Evolutionary conservation across 2,329 filamentous ascomycete genomes (phyloP).

Genomic region (Sarocladium brachiariae): DNA sequence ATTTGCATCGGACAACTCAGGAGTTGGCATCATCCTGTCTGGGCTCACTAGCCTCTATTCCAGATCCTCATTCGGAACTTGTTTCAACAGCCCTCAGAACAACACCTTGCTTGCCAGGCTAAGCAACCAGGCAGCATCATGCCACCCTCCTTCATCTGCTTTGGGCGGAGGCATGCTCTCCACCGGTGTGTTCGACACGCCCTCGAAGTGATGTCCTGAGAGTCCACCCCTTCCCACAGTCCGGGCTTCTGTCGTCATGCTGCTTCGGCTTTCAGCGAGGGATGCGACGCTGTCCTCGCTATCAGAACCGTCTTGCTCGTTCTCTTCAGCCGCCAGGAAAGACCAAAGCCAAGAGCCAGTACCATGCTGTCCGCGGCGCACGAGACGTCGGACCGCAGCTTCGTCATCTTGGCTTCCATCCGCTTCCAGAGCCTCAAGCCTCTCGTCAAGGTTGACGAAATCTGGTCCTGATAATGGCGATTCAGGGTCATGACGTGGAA

Average conservation of each 20-base stretch:
- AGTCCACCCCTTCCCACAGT: constrained; percentile 23
- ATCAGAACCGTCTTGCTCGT: constrained; percentile 38
- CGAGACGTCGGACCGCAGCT: constrained; percentile 48
- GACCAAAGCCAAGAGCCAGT: constrained; percentile 57
- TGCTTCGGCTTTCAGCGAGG: background rate
- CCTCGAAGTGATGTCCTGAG: constrained; percentile 32
- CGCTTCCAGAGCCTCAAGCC: constrained; percentile 46
- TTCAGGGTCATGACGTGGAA: constrained; percentile 26
- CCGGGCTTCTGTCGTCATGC: background rate
- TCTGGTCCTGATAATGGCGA: constrained; percentile 43
- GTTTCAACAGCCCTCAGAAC: constrained; percentile 30
- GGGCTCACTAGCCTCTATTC: background rate
- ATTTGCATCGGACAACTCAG: no score
- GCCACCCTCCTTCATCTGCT: constrained; percentile 54
- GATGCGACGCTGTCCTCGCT: constrained; percentile 20
- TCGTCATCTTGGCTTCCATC: constrained; percentile 51
- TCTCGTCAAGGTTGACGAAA: constrained; percentile 56
- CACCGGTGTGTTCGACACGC: constrained; percentile 32
- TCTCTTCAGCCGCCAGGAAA: constrained; percentile 56
- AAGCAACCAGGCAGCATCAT: constrained; percentile 61
- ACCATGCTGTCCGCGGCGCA: constrained; percentile 44
- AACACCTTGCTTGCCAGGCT: constrained; percentile 58
- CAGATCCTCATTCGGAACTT: background rate
- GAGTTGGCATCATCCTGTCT: no score
- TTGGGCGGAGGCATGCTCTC: constrained; percentile 42